Evolutionary conservation across 768 basidiomycete species (phyloP).

Genomic region (Lactarius hengduanensis): DNA sequence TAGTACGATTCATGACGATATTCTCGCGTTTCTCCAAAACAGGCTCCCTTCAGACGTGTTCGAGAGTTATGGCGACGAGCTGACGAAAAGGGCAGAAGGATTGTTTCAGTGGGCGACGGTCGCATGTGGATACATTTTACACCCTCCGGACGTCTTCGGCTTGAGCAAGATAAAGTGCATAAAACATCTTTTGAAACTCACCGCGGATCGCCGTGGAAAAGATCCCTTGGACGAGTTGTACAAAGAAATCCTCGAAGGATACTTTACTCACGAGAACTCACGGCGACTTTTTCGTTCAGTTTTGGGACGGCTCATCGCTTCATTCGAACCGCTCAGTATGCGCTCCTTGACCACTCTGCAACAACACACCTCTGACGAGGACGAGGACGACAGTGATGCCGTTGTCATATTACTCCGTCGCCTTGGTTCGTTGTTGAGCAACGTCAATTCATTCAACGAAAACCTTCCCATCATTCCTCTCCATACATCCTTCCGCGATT

Average conservation of each 20-base stretch:
- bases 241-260: background rate
- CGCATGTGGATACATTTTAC: background rate
- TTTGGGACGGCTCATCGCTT: background rate
- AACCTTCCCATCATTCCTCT: slow-evolving; percentile 3
- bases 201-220: background rate
- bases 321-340: background rate
- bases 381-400: too few species aligned
- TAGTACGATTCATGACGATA: background rate
- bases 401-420: background rate
- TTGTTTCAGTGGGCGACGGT: background rate
- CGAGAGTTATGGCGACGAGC: background rate
- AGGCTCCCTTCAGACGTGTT: background rate
- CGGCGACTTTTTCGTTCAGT: background rate
- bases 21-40: background rate
- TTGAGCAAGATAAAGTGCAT: background rate
- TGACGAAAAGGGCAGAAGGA: background rate
- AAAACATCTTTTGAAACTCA: background rate
- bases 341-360: background rate
- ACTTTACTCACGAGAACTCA: background rate
- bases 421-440: slow-evolving; percentile 8
- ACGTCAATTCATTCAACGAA: background rate
- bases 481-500: slow-evolving; percentile 3
- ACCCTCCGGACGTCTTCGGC: background rate
- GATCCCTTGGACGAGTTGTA: background rate
- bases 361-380: too few species aligned